Evolutionary conservation across 2,329 filamentous ascomycete species (phyloP).

Genomic region (Neoscytalidium dimidiatum): DNA sequence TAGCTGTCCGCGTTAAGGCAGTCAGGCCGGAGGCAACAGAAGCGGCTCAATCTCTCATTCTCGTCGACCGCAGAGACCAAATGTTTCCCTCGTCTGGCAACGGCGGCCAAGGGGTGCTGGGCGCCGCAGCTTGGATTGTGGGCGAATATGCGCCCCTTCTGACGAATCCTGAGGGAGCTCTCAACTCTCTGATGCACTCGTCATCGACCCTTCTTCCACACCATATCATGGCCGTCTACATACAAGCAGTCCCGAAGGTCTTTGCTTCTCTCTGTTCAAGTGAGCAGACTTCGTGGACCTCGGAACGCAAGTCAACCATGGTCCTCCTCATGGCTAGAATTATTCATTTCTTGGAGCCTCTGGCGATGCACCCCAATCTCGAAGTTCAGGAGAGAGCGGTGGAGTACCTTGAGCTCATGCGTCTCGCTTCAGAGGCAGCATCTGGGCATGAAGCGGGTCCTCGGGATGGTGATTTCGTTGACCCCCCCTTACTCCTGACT

Average conservation of each 20-base stretch:
- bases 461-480: conserved; percentile 67
- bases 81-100: conserved; percentile 54
- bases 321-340: conserved; percentile 79
- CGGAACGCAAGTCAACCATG: conserved; percentile 71
- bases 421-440: conserved; percentile 80
- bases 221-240: conserved; percentile 71
- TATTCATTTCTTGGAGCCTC: conserved; percentile 75
- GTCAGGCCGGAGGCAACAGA: conserved; percentile 78
- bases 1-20: conserved; percentile 87
- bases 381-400: conserved; percentile 95
- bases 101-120: conserved; percentile 65
- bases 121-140: conserved; percentile 78
- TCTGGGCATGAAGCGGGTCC: conserved; percentile 60
- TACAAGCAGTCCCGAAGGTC: conserved; percentile 86
- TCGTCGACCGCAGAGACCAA: conserved; percentile 62
- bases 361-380: conserved; percentile 79
- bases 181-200: conserved; percentile 73
- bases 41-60: conserved; percentile 75
- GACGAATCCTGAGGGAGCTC: conserved; percentile 67
- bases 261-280: conserved; percentile 72
- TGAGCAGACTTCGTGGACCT: conserved; percentile 67
- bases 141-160: conserved; percentile 84
- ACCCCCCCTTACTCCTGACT: conserved; percentile 81
- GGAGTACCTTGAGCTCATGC: conserved; percentile 87
- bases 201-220: conserved; percentile 60